phyloP scores from a whole-genome alignment of 345 rosid genomes.

The Firmiana major region DNA sequence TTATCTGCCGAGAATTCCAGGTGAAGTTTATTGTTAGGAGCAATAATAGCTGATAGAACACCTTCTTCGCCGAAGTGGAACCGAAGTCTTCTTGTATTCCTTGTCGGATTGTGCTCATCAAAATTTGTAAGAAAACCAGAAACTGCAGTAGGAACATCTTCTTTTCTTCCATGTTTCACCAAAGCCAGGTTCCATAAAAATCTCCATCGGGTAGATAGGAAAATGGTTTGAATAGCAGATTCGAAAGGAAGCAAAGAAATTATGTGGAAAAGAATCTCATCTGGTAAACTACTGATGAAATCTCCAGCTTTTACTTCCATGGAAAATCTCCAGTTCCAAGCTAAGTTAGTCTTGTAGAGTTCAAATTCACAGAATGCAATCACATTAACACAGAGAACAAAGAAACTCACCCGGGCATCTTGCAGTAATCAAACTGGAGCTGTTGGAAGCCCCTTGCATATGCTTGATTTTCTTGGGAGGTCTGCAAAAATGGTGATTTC shows the following conservation, averaged over 20 bases:
- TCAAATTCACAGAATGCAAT: background rate
- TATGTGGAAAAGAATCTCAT: constrained; percentile 52
- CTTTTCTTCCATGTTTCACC: constrained; percentile 34
- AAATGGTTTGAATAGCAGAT: constrained; percentile 50
- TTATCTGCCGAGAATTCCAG: constrained; percentile 36
- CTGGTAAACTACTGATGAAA: constrained; percentile 45
- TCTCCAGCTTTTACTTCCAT: constrained; percentile 25
- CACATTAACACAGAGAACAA: background rate
- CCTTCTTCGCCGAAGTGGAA: constrained; percentile 37
- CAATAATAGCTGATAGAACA: constrained; percentile 39
- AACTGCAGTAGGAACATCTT: constrained; percentile 34
- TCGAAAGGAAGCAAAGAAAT: constrained; percentile 52
- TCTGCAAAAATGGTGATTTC: background rate
- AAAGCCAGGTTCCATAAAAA: constrained; percentile 46
- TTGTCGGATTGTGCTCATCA: constrained; percentile 40
- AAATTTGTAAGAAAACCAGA: constrained; percentile 42
- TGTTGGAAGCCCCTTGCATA: too few relatives aligned
- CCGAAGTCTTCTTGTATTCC: constrained; percentile 37
- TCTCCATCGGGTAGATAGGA: constrained; percentile 50
- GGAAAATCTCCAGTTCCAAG: background rate
- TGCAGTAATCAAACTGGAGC: background rate
- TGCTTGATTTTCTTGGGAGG: background rate
- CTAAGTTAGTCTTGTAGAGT: background rate
- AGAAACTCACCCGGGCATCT: background rate
- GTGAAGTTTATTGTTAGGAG: constrained; percentile 37